Conservation (phyloP, 495 filamentous ascomycete genomes). For the Lineolata rhizophorae region DNA sequence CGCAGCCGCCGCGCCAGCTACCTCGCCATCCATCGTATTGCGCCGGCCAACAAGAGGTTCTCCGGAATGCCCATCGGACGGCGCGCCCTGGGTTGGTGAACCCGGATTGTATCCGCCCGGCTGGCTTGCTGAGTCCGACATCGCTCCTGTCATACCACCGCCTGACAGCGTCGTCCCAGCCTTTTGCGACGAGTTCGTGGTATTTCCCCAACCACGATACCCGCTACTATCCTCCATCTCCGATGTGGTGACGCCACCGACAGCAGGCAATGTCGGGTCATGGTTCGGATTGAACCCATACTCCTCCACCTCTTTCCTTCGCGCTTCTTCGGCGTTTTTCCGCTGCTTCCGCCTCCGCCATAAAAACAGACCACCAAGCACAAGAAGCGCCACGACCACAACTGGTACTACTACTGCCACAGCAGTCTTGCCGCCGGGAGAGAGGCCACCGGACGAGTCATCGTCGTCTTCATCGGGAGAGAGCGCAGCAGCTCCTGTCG, state of each 20-base stretch:
- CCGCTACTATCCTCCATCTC: constrained; percentile 41
- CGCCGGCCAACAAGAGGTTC: constrained; percentile 37
- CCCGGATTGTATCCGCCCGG: constrained; percentile 35
- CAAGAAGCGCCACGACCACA: constrained; percentile 62
- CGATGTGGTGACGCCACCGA: constrained; percentile 26
- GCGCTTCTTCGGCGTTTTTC: constrained; percentile 65
- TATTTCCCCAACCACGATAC: constrained; percentile 93
- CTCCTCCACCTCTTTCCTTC: constrained; percentile 88
- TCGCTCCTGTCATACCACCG: constrained; percentile 24
- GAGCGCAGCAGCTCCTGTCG: constrained; percentile 6
- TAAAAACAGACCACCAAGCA: constrained; percentile 53
- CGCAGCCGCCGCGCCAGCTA: constrained; percentile 48
- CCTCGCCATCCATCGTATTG: constrained; percentile 32
- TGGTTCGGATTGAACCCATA: constrained; percentile 92
- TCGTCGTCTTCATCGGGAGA: constrained; percentile 2
- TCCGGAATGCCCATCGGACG: constrained; percentile 50
- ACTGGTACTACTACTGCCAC: constrained; percentile 90
- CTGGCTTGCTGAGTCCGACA: constrained; percentile 44
- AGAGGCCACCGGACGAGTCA: constrained; percentile 25
- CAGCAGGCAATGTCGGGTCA: constrained; percentile 57
- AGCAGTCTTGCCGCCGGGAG: constrained; percentile 49
- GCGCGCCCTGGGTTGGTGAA: constrained; percentile 44
- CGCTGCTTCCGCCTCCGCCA: constrained; percentile 73
- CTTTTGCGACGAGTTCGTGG: constrained; percentile 57
- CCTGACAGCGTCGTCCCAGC: constrained; percentile 75